These are phyloP conservation scores for Triticum turgidum DNA, from an alignment of 176 grass and related monocot species.

Conservation along the genomic window DNA sequence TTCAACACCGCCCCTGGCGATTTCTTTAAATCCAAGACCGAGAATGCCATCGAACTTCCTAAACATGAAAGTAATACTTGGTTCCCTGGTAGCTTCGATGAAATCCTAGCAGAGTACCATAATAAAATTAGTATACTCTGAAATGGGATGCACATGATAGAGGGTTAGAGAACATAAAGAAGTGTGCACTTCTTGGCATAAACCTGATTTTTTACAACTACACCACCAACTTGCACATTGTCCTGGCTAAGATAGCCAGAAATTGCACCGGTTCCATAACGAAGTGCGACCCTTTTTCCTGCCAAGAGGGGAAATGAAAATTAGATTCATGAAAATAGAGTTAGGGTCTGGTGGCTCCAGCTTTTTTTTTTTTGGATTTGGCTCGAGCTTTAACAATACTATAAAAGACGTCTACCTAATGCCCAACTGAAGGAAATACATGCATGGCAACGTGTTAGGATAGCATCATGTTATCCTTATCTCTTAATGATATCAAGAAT, in stretches of 20 bases:
- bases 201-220: slow-evolving; percentile 80
- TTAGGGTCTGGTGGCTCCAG: no score
- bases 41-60: slow-evolving; percentile 92
- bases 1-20: slow-evolving; percentile 48
- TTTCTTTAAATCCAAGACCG: slow-evolving; percentile 85
- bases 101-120: slow-evolving; percentile 44
- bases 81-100: slow-evolving; percentile 73
- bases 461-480: neutral
- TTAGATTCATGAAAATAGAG: slow-evolving; percentile 2
- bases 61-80: slow-evolving; percentile 63
- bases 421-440: no score
- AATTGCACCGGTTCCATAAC: slow-evolving; percentile 73
- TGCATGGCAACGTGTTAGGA: neutral
- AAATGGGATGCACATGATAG: neutral
- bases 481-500: neutral
- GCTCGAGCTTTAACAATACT: no score
- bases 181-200: neutral
- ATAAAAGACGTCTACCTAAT: no score
- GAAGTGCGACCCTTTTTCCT: slow-evolving; percentile 67
- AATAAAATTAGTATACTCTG: neutral
- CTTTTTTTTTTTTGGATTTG: no score
- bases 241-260: slow-evolving; percentile 74
- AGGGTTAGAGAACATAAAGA: neutral
- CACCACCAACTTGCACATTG: slow-evolving; percentile 60
- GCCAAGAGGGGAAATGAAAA: slow-evolving; percentile 12